Percentiles rank a stretch among this genome's conserved stretches.
These are phyloP conservation scores for Geotrichum fermentans DNA, from an alignment of 1,139 yeast species.

Conservation along the genomic window DNA sequence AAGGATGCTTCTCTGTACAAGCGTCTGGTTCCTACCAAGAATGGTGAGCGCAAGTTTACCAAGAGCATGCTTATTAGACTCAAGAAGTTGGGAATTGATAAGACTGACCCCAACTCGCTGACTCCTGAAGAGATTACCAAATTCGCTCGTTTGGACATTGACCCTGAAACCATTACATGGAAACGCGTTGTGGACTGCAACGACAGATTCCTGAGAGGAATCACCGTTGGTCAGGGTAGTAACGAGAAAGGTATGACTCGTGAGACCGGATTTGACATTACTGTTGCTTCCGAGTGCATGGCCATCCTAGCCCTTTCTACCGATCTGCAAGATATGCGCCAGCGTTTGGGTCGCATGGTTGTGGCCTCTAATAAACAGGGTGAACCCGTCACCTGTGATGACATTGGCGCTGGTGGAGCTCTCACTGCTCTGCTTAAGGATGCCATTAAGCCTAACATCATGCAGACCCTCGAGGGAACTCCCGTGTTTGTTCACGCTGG, in stretches of 20 bases:
- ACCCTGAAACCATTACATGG: constrained; percentile 93
- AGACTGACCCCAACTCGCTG: constrained; percentile 78
- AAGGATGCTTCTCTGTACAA: constrained; percentile 81
- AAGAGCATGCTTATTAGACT: constrained; percentile 74
- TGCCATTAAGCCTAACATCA: constrained; percentile 92
- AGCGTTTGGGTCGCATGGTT: constrained; percentile 85
- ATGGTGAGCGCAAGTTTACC: constrained; percentile 76
- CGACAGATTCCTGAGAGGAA: constrained; percentile 86
- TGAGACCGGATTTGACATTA: constrained; percentile 89
- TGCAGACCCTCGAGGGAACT: constrained; percentile 98
- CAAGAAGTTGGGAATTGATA: constrained; percentile 71
- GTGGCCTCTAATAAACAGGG: constrained; percentile 80
- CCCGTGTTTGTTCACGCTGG: constrained; percentile 99
- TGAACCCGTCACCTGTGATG: constrained; percentile 91
- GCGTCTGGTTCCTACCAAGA: constrained; percentile 86
- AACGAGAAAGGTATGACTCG: constrained; percentile 89
- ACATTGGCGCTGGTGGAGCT: constrained; percentile 96
- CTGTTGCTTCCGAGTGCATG: constrained; percentile 98
- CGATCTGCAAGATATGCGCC: constrained; percentile 80
- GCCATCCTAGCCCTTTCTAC: constrained; percentile 90
- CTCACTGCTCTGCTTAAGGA: constrained; percentile 92
- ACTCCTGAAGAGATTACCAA: constrained; percentile 69
- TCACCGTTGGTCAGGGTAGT: constrained; percentile 89
- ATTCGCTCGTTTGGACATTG: constrained; percentile 86
- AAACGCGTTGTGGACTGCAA: constrained; percentile 95